Conservation (phyloP, 495 filamentous ascomycete species). For the Xylaria sp. region DNA sequence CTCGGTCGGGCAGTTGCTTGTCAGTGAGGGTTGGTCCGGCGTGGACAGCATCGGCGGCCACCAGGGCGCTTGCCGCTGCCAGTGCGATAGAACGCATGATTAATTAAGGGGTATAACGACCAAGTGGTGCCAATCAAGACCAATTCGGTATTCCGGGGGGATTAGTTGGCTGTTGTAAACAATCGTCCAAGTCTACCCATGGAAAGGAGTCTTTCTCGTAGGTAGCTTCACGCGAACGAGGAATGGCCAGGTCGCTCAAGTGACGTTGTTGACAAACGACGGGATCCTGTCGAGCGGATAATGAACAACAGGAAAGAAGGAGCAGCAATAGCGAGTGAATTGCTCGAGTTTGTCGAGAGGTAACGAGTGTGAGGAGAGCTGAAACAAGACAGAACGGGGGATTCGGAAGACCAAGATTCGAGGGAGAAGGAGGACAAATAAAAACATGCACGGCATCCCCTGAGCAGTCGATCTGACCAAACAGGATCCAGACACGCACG, state of each 20-base stretch:
- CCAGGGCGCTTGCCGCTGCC: conserved; percentile 55
- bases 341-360: conserved; percentile 25
- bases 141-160: background rate
- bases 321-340: conserved; percentile 51
- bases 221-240: background rate
- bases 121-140: background rate
- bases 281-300: conserved; percentile 25
- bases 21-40: conserved; percentile 64
- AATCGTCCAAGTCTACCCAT: background rate
- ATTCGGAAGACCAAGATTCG: background rate
- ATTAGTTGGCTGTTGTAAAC: background rate
- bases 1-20: conserved; percentile 64
- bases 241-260: conserved; percentile 20
- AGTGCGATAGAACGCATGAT: conserved; percentile 62
- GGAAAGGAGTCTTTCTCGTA: background rate
- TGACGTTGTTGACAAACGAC: conserved; percentile 30
- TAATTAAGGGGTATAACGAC: conserved; percentile 1
- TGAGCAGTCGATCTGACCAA: conserved; percentile 12
- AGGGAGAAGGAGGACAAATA: conserved; percentile 5
- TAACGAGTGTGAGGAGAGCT: conserved; percentile 23
- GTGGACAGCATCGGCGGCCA: conserved; percentile 59
- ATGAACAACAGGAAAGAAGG: conserved; percentile 44
- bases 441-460: background rate
- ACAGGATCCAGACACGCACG: background rate
- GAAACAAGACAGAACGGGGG: conserved; percentile 11